Evolutionary conservation across 495 filamentous ascomycete species (phyloP).

Genomic region (Penicillium bovifimosum): DNA sequence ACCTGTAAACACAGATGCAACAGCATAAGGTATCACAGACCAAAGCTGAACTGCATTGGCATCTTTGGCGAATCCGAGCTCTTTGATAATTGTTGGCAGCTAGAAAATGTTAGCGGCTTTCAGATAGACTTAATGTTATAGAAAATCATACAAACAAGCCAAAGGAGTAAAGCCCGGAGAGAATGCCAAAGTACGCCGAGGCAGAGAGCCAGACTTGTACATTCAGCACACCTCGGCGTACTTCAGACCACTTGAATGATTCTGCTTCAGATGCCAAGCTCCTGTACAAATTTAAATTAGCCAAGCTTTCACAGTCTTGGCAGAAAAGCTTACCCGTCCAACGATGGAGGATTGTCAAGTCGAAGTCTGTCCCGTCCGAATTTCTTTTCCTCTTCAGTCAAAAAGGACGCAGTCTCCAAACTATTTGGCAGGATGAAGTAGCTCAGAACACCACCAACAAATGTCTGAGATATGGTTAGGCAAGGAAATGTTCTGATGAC

Average conservation of each 20-base stretch:
- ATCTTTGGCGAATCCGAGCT: conserved; percentile 56
- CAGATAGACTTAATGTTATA: too few relatives aligned
- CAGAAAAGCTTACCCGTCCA: conserved; percentile 23
- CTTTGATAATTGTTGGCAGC: conserved; percentile 73
- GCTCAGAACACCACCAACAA: conserved; percentile 43
- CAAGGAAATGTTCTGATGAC: neutral
- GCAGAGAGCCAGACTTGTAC: conserved; percentile 41
- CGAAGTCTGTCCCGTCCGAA: conserved; percentile 35
- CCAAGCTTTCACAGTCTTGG: neutral
- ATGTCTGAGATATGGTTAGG: conserved; percentile 33
- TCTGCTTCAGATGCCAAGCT: conserved; percentile 27
- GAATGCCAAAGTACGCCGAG: conserved; percentile 39
- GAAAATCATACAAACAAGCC: conserved; percentile 35
- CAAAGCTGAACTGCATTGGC: conserved; percentile 72
- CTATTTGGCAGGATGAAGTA: conserved; percentile 54
- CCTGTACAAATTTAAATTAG: conserved; percentile 12
- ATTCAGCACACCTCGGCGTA: conserved; percentile 32
- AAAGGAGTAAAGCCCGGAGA: conserved; percentile 41
- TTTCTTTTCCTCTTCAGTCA: conserved; percentile 47
- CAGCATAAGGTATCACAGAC: conserved; percentile 82
- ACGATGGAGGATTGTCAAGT: conserved; percentile 33
- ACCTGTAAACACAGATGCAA: conserved; percentile 69
- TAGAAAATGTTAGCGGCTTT: conserved; percentile 7
- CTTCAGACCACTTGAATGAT: conserved; percentile 38
- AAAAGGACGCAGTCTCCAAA: conserved; percentile 44